Evolutionary conservation across 75 land plant species (phyloP).

Genomic region (Picea sitchensis): DNA sequence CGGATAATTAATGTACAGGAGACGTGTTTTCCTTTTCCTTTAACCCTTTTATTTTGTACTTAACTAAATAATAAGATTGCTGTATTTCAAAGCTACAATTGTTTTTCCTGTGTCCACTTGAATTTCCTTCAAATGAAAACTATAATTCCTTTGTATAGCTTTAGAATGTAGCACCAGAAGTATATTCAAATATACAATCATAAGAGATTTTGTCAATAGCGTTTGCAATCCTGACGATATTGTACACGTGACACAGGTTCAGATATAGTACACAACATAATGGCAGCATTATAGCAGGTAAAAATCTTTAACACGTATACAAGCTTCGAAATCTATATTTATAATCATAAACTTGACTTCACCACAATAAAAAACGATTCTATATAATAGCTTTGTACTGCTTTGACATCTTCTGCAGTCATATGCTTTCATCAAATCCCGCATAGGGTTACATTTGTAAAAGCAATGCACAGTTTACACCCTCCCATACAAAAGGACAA

Average conservation of each 20-base stretch:
- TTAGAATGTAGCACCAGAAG: neutral
- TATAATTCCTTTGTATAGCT: neutral
- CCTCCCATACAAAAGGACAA: neutral
- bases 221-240: neutral
- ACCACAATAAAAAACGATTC: neutral
- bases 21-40: too few relatives aligned
- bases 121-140: conserved; percentile 6
- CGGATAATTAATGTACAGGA: too few relatives aligned
- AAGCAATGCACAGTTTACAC: neutral
- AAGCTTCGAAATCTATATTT: neutral
- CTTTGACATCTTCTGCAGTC: neutral
- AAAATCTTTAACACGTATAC: neutral
- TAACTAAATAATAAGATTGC: too few relatives aligned
- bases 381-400: neutral
- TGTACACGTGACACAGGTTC: neutral
- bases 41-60: too few relatives aligned
- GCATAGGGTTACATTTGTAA: neutral
- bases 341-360: neutral
- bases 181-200: too few relatives aligned
- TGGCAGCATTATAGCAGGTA: neutral
- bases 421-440: neutral
- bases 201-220: too few relatives aligned
- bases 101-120: neutral
- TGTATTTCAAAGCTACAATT: too few relatives aligned
- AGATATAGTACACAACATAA: neutral